A percentile compares a stretch with the other conserved stretches of the same genome.
phyloP scores from a whole-genome alignment of 176 grass and related monocot genomes.

The Calamus simplicifolius region DNA sequence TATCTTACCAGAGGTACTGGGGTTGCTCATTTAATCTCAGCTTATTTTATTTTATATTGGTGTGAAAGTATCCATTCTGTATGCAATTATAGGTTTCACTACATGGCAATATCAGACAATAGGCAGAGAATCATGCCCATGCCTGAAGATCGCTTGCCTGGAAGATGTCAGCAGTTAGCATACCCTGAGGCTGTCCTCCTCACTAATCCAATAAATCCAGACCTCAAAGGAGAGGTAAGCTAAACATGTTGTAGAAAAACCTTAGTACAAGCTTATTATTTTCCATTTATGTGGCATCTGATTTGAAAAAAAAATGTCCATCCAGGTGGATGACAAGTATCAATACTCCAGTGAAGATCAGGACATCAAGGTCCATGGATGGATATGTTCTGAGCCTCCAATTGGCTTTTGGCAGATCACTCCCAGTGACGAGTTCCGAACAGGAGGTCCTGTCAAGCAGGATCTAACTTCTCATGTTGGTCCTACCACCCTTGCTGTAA shows the following conservation, averaged over 20 bases:
- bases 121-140: constrained; percentile 58
- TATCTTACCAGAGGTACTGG: too few relatives aligned
- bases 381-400: constrained; percentile 73
- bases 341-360: constrained; percentile 88
- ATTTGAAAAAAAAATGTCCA: constrained; percentile 8
- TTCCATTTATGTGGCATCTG: not conserved
- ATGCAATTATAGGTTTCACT: constrained; percentile 31
- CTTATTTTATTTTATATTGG: too few relatives aligned
- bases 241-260: not conserved
- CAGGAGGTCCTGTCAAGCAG: constrained; percentile 81
- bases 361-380: constrained; percentile 87
- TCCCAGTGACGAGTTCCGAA: constrained; percentile 78
- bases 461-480: constrained; percentile 21
- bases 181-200: constrained; percentile 90
- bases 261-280: too few relatives aligned
- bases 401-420: constrained; percentile 97
- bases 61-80: too few relatives aligned
- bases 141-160: constrained; percentile 21
- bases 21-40: too few relatives aligned
- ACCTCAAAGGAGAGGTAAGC: constrained; percentile 72
- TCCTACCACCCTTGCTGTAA: too few relatives aligned
- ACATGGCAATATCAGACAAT: constrained; percentile 68
- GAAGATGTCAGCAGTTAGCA: constrained; percentile 51
- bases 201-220: constrained; percentile 65
- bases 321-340: constrained; percentile 94